Evolutionary conservation across 805 yeast genomes (phyloP).

Genomic region (Cyberlindnera misumaiensis): DNA sequence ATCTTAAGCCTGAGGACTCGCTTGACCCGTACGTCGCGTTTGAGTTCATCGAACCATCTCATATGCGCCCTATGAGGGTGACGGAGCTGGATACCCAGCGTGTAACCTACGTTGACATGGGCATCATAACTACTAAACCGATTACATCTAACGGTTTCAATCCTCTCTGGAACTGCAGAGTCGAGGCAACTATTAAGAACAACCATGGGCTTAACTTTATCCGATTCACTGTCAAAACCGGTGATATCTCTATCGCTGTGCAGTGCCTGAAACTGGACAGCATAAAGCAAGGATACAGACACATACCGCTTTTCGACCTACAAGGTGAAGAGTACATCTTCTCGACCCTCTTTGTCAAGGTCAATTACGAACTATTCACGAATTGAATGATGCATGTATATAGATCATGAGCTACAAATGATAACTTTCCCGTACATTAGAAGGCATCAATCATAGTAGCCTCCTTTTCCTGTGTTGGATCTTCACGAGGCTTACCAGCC

Average conservation of each 20-base stretch:
- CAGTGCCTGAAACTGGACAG: slow-evolving; percentile 54
- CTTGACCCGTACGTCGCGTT: slow-evolving; percentile 58
- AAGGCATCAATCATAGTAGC: slow-evolving; percentile 26
- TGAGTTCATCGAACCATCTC: slow-evolving; percentile 47
- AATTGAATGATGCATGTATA: background rate
- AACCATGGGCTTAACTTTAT: slow-evolving; percentile 48
- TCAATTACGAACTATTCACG: slow-evolving; percentile 13
- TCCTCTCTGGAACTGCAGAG: slow-evolving; percentile 69
- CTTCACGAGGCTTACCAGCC: slow-evolving; percentile 71
- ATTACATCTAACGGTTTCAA: slow-evolving; percentile 75
- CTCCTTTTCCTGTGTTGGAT: slow-evolving; percentile 22
- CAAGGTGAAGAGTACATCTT: slow-evolving; percentile 75
- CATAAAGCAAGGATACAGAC: slow-evolving; percentile 74
- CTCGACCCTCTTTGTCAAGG: slow-evolving; percentile 43
- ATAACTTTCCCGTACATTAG: slow-evolving; percentile 6
- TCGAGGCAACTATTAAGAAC: slow-evolving; percentile 34
- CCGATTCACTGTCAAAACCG: slow-evolving; percentile 43
- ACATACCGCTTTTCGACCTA: slow-evolving; percentile 65
- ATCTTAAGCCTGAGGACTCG: slow-evolving; percentile 34
- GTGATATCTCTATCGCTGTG: slow-evolving; percentile 44
- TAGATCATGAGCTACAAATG: background rate
- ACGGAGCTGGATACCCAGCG: slow-evolving; percentile 5
- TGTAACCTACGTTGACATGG: slow-evolving; percentile 1
- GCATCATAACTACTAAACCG: slow-evolving; percentile 17
- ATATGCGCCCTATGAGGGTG: slow-evolving; percentile 10